Evolutionary conservation across 805 yeast genomes (phyloP), one percentile per base, ranked within the genome.

Genomic region (Starmerella cellae): DNA sequence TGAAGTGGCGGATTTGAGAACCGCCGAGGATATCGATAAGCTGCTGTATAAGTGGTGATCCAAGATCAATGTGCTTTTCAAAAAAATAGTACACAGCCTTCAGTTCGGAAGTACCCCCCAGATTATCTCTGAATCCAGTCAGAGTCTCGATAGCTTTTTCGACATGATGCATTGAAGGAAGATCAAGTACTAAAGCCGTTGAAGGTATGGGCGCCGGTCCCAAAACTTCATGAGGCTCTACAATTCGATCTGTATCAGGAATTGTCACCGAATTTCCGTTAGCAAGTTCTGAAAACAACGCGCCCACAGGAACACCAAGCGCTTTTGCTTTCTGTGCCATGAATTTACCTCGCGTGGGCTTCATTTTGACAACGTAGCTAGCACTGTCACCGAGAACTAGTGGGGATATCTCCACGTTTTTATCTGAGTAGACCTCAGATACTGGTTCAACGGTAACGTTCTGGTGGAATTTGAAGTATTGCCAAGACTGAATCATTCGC

Each of bases 391-490:
- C 30, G 4, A 48, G 35, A 4, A 46, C 32, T 3, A 61, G 39
- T 2, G 57, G 52, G 8, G 43, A 41, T 8, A 60, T 46, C 5
- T 51, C 49, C n/a, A 60, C 44, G 24, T 47, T 45, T 14, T 57
- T 55, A 32, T 51, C 67, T 2, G 35, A 37, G 26, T 43, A 50
- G 5, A 28, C 13, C 9, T 24, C 19, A 17, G 37, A 21, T 1
- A 20, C 35, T 1, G 47, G 57, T 28, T 70, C 67, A 38, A 80
- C 69, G 1, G 84, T 85, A 52, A 60, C 46, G 17, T 56, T 51
- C 16, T 77, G 73, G 48, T 95, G 71, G 58, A 82, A 83, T 13
- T 85, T 83, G 62, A 88, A 87, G 50, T 75, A 75, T 49, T 94
- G 69, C 94, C 95, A 84, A 0, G 88, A 74, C 1, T 87, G 71